phyloP scores from a whole-genome alignment of 768 basidiomycete genomes.

The Pulveroboletus sp. region DNA sequence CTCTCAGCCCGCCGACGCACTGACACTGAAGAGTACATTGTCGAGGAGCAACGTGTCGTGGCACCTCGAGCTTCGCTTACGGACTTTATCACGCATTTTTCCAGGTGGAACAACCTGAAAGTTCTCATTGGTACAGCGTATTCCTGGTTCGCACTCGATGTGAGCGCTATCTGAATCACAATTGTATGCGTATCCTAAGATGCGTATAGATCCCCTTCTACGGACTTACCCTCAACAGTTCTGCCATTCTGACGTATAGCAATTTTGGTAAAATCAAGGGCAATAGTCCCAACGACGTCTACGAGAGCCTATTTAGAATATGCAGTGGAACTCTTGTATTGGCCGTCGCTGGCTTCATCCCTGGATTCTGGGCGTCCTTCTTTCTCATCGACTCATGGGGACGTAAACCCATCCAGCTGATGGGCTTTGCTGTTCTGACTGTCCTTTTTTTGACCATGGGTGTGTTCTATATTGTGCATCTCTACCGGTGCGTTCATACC shows the following conservation, averaged over 20 bases:
- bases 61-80: constrained; percentile 59
- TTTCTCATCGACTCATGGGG: constrained; percentile 67
- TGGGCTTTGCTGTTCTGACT: constrained; percentile 65
- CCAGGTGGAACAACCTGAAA: constrained; percentile 72
- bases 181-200: neutral
- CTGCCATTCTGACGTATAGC: constrained; percentile 69
- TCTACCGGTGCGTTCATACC: constrained; percentile 1
- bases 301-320: constrained; percentile 23
- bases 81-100: constrained; percentile 68
- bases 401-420: constrained; percentile 70
- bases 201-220: constrained; percentile 74
- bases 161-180: constrained; percentile 30
- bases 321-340: constrained; percentile 19
- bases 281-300: constrained; percentile 9
- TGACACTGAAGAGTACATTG: constrained; percentile 38
- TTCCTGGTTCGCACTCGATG: constrained; percentile 89
- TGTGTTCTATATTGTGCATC: constrained; percentile 28
- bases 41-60: constrained; percentile 44
- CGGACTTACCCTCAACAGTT: constrained; percentile 78
- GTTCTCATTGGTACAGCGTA: constrained; percentile 71
- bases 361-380: constrained; percentile 62
- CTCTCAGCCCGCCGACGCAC: constrained; percentile 41
- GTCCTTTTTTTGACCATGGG: constrained; percentile 66
- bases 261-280: constrained; percentile 48
- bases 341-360: constrained; percentile 16